Evolutionary conservation across 257 asterid species (phyloP).

Genomic region (Nicotiana benthamiana): DNA sequence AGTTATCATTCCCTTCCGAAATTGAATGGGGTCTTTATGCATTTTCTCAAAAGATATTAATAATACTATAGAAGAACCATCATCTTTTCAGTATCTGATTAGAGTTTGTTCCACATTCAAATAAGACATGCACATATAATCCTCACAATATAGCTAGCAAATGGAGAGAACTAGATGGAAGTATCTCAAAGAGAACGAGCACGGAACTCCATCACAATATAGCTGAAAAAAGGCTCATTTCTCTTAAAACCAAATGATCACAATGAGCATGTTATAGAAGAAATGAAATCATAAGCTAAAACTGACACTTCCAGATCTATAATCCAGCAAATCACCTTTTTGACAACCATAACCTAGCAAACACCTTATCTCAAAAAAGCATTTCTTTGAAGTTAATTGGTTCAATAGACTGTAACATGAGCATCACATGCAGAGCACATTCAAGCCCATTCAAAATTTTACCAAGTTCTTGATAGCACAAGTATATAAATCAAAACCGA

Average conservation of each 20-base stretch:
- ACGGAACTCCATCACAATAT: neutral
- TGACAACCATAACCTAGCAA: neutral
- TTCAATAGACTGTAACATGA: neutral
- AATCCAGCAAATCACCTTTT: neutral
- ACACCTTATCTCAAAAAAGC: neutral
- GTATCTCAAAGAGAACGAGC: neutral
- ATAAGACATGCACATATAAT: neutral
- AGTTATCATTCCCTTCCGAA: no score
- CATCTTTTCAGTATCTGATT: neutral
- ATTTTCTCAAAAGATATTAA: neutral
- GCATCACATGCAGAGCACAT: neutral
- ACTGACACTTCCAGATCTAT: neutral
- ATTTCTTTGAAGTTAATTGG: neutral
- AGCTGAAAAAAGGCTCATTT: neutral
- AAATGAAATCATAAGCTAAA: neutral
- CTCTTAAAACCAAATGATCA: neutral
- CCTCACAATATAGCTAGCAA: neutral
- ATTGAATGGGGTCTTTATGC: no score
- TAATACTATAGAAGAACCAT: neutral
- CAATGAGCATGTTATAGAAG: neutral
- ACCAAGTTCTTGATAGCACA: neutral
- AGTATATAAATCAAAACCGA: neutral
- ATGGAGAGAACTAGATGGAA: neutral
- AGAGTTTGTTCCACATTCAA: neutral
- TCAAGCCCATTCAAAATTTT: neutral